A percentile compares a stretch with the other conserved stretches of the same genome.
Conservation (phyloP, 805 yeast species). For the Saccharomyces kudriavzevii region DNA sequence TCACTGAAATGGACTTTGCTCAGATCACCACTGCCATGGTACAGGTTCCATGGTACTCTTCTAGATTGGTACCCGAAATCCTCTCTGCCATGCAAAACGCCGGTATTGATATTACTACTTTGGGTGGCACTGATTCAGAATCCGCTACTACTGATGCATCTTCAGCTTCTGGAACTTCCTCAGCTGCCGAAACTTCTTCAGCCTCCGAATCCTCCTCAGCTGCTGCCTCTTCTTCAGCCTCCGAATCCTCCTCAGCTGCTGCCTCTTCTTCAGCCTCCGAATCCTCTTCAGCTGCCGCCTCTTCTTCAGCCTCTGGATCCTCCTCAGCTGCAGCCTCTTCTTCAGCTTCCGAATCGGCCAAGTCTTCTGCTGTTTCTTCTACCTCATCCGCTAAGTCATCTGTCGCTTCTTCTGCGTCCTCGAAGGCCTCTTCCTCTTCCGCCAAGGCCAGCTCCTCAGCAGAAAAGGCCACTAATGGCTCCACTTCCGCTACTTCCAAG, state of each 20-base stretch:
- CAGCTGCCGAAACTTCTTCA: slow-evolving; percentile 5
- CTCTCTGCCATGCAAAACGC: slow-evolving; percentile 11
- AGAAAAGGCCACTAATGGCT: not conserved
- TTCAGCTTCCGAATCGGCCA: slow-evolving; percentile 7
- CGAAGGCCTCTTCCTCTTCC: slow-evolving; percentile 1
- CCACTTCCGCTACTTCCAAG: slow-evolving; percentile 3
- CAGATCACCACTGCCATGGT: slow-evolving; percentile 27
- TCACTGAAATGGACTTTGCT: slow-evolving; percentile 22
- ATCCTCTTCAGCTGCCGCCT: slow-evolving; percentile 4
- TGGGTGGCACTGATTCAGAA: not conserved
- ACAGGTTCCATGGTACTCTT: slow-evolving; percentile 32
- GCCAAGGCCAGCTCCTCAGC: not conserved
- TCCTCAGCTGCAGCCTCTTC: slow-evolving; percentile 5
- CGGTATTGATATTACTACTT: slow-evolving; percentile 8
- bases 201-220: slow-evolving; percentile 7
- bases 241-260: slow-evolving; percentile 4
- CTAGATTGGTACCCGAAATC: slow-evolving; percentile 21
- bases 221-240: slow-evolving; percentile 7
- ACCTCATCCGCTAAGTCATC: slow-evolving; percentile 2
- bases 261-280: slow-evolving; percentile 5
- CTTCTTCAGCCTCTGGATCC: slow-evolving; percentile 7
- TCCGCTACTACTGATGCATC: slow-evolving; percentile 7
- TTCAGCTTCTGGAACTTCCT: slow-evolving; percentile 5
- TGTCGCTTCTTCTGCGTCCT: slow-evolving; percentile 2
- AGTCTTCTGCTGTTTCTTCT: slow-evolving; percentile 5